phyloP scores from a whole-genome alignment of 495 filamentous ascomycete genomes.

The Penicillium pulvis region DNA sequence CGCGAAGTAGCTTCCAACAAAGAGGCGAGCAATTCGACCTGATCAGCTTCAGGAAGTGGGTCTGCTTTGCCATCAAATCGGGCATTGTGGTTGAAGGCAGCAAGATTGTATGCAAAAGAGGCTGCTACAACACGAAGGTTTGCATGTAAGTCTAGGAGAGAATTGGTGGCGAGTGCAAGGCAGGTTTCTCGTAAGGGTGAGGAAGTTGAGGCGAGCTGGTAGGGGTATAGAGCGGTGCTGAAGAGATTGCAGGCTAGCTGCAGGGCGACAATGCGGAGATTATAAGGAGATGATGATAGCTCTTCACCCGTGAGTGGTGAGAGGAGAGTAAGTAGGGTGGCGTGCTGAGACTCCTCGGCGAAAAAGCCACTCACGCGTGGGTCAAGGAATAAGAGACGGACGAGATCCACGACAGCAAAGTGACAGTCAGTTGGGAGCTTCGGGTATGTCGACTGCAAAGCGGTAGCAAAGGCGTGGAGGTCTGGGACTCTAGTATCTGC shows the following conservation, averaged over 20 bases:
- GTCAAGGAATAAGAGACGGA: constrained; percentile 76
- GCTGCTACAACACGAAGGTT: constrained; percentile 74
- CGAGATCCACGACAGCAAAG: constrained; percentile 83
- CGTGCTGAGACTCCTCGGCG: constrained; percentile 69
- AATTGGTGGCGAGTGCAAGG: constrained; percentile 52
- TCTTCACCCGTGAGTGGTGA: constrained; percentile 51
- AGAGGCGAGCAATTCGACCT: constrained; percentile 77
- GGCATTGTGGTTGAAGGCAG: constrained; percentile 65
- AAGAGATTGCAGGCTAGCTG: constrained; percentile 68
- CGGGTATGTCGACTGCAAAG: constrained; percentile 32
- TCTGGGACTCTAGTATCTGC: constrained; percentile 53
- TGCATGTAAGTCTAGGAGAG: constrained; percentile 55
- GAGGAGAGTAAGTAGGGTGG: constrained; percentile 66
- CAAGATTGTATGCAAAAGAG: constrained; percentile 81
- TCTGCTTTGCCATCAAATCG: constrained; percentile 61
- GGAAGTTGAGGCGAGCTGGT: constrained; percentile 39
- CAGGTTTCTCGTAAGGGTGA: constrained; percentile 35
- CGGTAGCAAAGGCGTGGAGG: constrained; percentile 47
- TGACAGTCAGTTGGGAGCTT: constrained; percentile 45
- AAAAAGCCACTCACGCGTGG: constrained; percentile 84
- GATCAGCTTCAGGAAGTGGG: constrained; percentile 62
- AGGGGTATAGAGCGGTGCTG: constrained; percentile 51
- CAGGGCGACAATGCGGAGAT: constrained; percentile 76
- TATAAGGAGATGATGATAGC: constrained; percentile 65
- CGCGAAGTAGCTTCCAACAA: constrained; percentile 72